phyloP scores from a whole-genome alignment of 2,329 filamentous ascomycete genomes.

The Pseudogymnoascus sp. region DNA sequence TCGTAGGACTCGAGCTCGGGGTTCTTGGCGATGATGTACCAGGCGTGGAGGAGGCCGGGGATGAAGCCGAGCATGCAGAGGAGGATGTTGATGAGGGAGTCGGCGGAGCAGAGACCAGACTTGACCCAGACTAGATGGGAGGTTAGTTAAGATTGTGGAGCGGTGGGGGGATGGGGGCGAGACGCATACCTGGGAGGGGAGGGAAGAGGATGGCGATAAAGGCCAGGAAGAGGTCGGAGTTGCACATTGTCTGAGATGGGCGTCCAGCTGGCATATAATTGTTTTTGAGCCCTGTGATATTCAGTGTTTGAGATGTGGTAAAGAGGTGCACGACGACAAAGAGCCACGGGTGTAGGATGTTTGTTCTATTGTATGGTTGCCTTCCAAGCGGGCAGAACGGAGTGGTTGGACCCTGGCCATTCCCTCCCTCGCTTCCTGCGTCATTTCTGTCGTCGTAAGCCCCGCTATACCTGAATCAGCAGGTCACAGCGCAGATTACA shows the following conservation, averaged over 20 bases:
- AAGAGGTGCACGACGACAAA: not conserved
- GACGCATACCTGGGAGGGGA: conserved; percentile 52
- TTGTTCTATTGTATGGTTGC: conserved; percentile 3
- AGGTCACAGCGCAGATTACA: not conserved
- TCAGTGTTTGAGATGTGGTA: not conserved
- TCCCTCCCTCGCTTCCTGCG: conserved; percentile 1
- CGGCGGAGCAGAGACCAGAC: conserved; percentile 81
- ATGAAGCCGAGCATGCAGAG: conserved; percentile 74
- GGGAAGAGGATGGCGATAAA: conserved; percentile 59
- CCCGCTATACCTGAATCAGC: not conserved
- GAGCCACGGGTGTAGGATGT: not conserved
- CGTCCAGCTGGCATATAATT: not conserved
- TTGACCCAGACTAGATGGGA: conserved; percentile 79
- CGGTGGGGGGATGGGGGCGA: conserved; percentile 5
- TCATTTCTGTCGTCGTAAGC: conserved; percentile 8
- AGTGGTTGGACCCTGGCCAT: not conserved
- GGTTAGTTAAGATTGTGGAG: conserved; percentile 20
- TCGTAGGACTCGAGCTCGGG: conserved; percentile 73
- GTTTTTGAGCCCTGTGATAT: not conserved
- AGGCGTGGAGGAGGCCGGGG: conserved; percentile 86
- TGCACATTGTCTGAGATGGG: conserved; percentile 42
- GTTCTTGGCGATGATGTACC: conserved; percentile 94
- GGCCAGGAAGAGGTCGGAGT: conserved; percentile 56
- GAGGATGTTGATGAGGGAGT: conserved; percentile 91
- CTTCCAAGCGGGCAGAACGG: not conserved